Percentiles rank a stretch among this genome's conserved stretches.
Conservation (phyloP, 2,329 filamentous ascomycete genomes). For the Trematosphaeria pertusa region DNA sequence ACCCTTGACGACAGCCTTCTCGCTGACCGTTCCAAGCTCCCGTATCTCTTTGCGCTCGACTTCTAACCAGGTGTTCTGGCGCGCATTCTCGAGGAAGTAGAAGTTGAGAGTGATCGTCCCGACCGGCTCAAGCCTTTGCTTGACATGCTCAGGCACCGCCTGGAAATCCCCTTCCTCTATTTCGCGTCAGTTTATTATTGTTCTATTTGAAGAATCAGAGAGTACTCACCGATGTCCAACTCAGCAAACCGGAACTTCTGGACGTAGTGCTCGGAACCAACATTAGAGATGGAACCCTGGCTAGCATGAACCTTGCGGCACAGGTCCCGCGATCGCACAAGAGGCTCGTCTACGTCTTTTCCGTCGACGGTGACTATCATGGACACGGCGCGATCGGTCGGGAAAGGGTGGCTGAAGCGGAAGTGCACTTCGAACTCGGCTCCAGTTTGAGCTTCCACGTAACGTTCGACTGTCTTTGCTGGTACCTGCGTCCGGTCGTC, state of each 20-base stretch:
- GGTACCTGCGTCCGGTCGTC: conserved; percentile 18
- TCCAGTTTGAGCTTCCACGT: conserved; percentile 33
- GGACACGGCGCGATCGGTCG: conserved; percentile 12
- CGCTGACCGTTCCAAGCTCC: conserved; percentile 15
- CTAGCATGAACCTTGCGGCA: conserved; percentile 10
- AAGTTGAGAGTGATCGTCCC: conserved; percentile 23
- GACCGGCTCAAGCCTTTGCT: conserved; percentile 9
- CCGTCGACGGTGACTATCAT: conserved; percentile 28
- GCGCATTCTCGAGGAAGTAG: conserved; percentile 14
- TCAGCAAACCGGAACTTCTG: conserved; percentile 24
- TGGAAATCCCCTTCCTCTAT: conserved; percentile 7
- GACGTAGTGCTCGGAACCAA: conserved; percentile 2
- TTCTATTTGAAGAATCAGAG: conserved; percentile 12
- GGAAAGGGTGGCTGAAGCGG: conserved; percentile 16
- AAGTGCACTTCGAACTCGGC: conserved; percentile 25
- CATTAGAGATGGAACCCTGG: conserved; percentile 8
- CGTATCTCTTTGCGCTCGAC: conserved; percentile 23
- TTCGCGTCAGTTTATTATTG: conserved; percentile 3
- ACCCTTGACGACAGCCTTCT: conserved; percentile 27
- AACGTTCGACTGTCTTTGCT: conserved; percentile 25
- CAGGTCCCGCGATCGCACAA: conserved; percentile 11
- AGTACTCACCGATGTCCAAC: conserved; percentile 14
- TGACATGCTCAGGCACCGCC: neutral
- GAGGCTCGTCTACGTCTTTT: conserved; percentile 9
- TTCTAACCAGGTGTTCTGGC: neutral